Evolutionary conservation across 1,284 basidiomycete genomes (phyloP), one percentile per base, ranked within the genome.

Genomic region (Ganoderma resinaceum): DNA sequence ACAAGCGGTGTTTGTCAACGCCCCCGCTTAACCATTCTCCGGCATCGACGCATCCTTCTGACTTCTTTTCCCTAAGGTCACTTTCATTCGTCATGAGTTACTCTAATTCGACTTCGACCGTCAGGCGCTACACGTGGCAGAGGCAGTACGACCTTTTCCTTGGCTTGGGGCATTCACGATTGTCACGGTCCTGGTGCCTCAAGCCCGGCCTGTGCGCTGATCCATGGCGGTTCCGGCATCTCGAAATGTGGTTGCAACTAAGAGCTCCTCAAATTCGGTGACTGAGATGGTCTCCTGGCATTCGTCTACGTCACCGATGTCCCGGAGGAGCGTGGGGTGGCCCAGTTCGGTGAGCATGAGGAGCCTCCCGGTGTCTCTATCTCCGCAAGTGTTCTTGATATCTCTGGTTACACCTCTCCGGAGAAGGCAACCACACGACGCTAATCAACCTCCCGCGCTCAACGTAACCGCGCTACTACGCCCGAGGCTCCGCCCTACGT

Each of bases 331-430:
- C 26, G 43, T 43, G 35, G 43, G 6, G 29, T 7, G 12, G 38
- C 60, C 62, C 52, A 23, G 65, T 46, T 62, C 55, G 63, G 65
- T 66, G 70, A 73, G 67, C 68, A 59, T 69, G 65, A 64, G 69
- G 29, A 42, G 31, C 26, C 33, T 31, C 66, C 69, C 70, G 72
- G 72, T 64, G 37, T 55, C 53, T 61, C 58, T 67, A 55, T 62
- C 61, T 38, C 72, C 64, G 69, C 53, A 31, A 49, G 49, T 53
- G 62, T 62, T 46, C 62, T 42, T 69, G 67, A 69, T 69, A 66
- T 38, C 63, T 49, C 53, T 59, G 8, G 61, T 64, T 58, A 42
- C 26, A 2, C n/a, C 38, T 35, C 66, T 58, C 42, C 65, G 60
- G 65, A 68, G 65, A 37, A 62, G 37, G 40, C 52, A 38, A 58